A percentile compares a stretch with the other conserved stretches of the same genome.
Evolutionary conservation across 495 filamentous ascomycete species (phyloP).

Genomic region (Hapsidospora chrysogenum): DNA sequence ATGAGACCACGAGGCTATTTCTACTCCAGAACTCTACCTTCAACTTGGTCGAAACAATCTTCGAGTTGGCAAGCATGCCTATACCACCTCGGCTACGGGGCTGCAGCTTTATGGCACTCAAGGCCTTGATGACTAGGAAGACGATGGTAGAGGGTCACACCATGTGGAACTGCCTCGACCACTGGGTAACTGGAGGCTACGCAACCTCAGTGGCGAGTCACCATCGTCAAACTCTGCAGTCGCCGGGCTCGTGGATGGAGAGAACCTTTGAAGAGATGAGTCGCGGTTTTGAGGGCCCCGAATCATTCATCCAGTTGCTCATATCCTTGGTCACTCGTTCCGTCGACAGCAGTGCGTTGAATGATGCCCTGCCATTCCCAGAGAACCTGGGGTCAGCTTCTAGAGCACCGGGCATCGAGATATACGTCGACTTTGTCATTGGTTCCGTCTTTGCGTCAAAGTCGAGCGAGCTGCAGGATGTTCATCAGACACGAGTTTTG

Average conservation of each 20-base stretch:
- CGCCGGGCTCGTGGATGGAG: constrained; percentile 25
- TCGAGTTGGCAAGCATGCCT: constrained; percentile 49
- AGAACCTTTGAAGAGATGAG: constrained; percentile 40
- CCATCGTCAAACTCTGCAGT: constrained; percentile 16
- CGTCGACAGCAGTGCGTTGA: constrained; percentile 36
- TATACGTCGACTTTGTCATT: constrained; percentile 78
- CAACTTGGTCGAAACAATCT: constrained; percentile 45
- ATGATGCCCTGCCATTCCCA: constrained; percentile 70
- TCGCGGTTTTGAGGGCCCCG: constrained; percentile 61
- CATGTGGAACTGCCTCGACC: constrained; percentile 57
- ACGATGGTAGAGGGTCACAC: constrained; percentile 36
- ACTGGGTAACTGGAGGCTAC: constrained; percentile 46
- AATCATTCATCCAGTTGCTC: constrained; percentile 63
- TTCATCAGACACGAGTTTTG: constrained; percentile 47
- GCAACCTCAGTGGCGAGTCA: constrained; percentile 12
- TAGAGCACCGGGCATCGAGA: constrained; percentile 74
- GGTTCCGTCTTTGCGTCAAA: constrained; percentile 52
- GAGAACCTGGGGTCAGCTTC: constrained; percentile 66
- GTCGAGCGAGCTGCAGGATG: constrained; percentile 39
- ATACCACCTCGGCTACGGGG: constrained; percentile 62
- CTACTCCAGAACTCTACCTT: constrained; percentile 47
- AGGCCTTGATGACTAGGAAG: constrained; percentile 51
- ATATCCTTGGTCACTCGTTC: constrained; percentile 48
- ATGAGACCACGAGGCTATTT: constrained; percentile 47
- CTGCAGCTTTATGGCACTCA: constrained; percentile 52